phyloP scores from a whole-genome alignment of 768 basidiomycete genomes.

The Panus rudis region DNA sequence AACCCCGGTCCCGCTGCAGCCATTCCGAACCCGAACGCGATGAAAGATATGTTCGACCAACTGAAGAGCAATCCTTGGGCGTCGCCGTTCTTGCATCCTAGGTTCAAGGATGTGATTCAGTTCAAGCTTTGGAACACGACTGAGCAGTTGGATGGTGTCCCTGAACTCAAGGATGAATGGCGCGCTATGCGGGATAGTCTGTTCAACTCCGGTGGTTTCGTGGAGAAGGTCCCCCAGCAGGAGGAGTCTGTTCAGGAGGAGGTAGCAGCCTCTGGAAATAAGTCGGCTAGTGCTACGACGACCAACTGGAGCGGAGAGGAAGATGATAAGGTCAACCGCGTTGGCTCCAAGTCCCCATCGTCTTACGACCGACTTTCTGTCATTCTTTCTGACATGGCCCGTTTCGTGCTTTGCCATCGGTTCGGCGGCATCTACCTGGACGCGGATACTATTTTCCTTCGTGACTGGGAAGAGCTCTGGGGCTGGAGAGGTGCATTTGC shows the following conservation, averaged over 20 bases:
- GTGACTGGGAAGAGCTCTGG: slow-evolving; percentile 99
- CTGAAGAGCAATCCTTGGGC: slow-evolving; percentile 89
- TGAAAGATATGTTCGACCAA: slow-evolving; percentile 74
- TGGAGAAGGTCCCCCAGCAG: slow-evolving; percentile 55
- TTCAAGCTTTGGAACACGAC: slow-evolving; percentile 99
- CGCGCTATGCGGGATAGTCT: slow-evolving; percentile 63
- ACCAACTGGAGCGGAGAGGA: slow-evolving; percentile 25
- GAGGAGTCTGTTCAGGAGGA: slow-evolving; percentile 31
- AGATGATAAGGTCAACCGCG: slow-evolving; percentile 64
- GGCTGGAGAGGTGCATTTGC: slow-evolving; percentile 96
- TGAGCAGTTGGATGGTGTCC: slow-evolving; percentile 87
- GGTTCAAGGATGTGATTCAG: slow-evolving; percentile 87
- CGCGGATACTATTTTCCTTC: slow-evolving; percentile 90
- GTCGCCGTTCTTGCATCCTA: slow-evolving; percentile 86
- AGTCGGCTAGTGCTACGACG: too few relatives aligned
- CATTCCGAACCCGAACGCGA: slow-evolving; percentile 77
- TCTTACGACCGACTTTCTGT: slow-evolving; percentile 91
- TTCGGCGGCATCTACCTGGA: slow-evolving; percentile 97
- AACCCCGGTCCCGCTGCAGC: slow-evolving; percentile 95
- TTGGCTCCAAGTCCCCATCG: slow-evolving; percentile 81
- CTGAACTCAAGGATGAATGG: slow-evolving; percentile 90
- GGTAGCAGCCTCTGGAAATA: slow-evolving; percentile 10
- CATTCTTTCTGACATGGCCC: slow-evolving; percentile 93
- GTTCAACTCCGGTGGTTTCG: slow-evolving; percentile 83
- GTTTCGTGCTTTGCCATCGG: slow-evolving; percentile 94